These are phyloP conservation scores for Amanita exitialis DNA, from an alignment of 768 basidiomycete species.

Conservation along the genomic window DNA sequence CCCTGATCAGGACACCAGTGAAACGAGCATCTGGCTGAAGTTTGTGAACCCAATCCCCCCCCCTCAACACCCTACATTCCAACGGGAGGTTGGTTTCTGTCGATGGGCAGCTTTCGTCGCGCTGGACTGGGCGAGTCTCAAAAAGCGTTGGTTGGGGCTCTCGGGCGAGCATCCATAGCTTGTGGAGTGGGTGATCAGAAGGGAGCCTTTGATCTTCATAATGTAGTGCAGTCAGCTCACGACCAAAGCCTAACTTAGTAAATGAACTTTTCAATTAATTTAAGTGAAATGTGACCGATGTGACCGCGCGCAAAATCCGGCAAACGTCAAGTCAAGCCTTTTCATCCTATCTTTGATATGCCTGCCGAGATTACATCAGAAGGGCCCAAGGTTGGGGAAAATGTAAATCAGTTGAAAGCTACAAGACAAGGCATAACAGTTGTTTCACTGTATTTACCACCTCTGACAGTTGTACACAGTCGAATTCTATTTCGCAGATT, in stretches of 20 bases:
- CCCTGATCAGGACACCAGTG: constrained; percentile 11
- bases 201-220: constrained; percentile 4
- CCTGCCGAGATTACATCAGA: background rate
- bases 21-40: constrained; percentile 10
- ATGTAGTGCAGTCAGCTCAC: constrained; percentile 3
- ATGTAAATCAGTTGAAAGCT: constrained; percentile 36
- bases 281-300: too few species aligned
- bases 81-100: constrained; percentile 7
- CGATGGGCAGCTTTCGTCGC: constrained; percentile 14
- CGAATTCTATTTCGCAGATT: constrained; percentile 94
- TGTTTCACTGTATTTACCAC: background rate
- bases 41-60: constrained; percentile 7
- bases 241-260: background rate
- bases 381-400: constrained; percentile 16
- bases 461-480: constrained; percentile 34
- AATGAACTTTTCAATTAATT: too few species aligned
- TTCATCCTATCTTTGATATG: background rate
- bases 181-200: constrained; percentile 6
- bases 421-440: constrained; percentile 39
- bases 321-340: background rate
- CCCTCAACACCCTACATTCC: constrained; percentile 5
- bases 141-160: constrained; percentile 11
- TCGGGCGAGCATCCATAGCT: constrained; percentile 14
- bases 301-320: background rate
- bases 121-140: constrained; percentile 16